These are phyloP conservation scores for Clarireedia monteithiana DNA, from an alignment of 2,329 filamentous ascomycete genomes.

Conservation along the genomic window DNA sequence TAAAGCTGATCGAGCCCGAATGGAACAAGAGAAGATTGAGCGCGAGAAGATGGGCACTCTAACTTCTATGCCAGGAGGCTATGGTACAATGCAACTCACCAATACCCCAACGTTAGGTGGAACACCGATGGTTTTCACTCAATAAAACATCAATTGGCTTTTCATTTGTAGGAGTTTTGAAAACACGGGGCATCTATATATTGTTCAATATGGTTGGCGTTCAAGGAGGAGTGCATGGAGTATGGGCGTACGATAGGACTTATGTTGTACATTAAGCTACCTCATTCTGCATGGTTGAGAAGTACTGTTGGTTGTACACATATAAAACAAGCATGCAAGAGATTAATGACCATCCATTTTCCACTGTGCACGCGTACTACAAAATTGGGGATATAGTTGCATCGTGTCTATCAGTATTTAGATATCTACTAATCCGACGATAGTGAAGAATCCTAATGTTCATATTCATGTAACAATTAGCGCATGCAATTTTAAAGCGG, in stretches of 20 bases:
- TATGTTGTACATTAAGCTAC: slow-evolving; percentile 11
- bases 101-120: slow-evolving; percentile 23
- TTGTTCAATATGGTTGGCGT: slow-evolving; percentile 2
- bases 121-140: slow-evolving; percentile 30
- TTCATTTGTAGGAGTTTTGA: slow-evolving; percentile 2
- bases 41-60: slow-evolving; percentile 43
- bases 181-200: background rate
- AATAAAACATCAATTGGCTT: slow-evolving; percentile 11
- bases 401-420: too few species aligned
- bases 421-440: too few species aligned
- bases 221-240: slow-evolving; percentile 4
- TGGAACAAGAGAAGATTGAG: slow-evolving; percentile 75
- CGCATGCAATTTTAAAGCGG: slow-evolving; percentile 2
- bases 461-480: too few species aligned
- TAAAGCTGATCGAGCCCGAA: slow-evolving; percentile 74
- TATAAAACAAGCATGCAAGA: too few species aligned
- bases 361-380: too few species aligned
- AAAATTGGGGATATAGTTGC: too few species aligned
- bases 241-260: background rate
- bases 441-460: too few species aligned
- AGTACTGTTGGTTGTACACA: too few species aligned
- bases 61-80: slow-evolving; percentile 22
- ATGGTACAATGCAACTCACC: slow-evolving; percentile 23
- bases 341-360: too few species aligned
- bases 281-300: background rate